These are phyloP conservation scores for Cordyceps javanica DNA, from an alignment of 2,329 filamentous ascomycete species.

Conservation along the genomic window DNA sequence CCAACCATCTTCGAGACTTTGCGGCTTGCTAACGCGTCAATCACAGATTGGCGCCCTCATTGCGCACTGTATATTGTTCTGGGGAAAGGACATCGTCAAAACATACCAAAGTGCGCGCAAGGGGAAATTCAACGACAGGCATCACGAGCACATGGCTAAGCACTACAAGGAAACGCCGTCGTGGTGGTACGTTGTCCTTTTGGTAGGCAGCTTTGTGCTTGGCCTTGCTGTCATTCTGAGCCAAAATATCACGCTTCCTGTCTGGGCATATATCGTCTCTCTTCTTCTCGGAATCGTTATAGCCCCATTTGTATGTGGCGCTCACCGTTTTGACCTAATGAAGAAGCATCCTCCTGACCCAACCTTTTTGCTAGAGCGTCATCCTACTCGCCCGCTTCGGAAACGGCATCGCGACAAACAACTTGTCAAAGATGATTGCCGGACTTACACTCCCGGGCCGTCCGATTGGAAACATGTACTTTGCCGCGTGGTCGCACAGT, in stretches of 20 bases:
- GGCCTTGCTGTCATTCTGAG: conserved; percentile 40
- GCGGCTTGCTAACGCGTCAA: not conserved
- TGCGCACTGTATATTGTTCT: conserved; percentile 47
- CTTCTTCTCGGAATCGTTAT: conserved; percentile 39
- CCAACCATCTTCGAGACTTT: too few relatives aligned
- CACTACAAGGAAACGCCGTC: conserved; percentile 45
- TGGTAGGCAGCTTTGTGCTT: conserved; percentile 38
- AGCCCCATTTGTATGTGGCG: conserved; percentile 39
- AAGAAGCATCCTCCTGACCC: too few relatives aligned
- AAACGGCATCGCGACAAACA: conserved; percentile 53
- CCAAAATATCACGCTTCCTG: conserved; percentile 39
- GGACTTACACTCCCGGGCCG: conserved; percentile 44
- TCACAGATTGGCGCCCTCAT: conserved; percentile 49
- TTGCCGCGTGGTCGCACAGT: conserved; percentile 53
- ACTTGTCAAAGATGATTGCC: conserved; percentile 51
- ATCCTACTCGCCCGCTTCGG: conserved; percentile 47
- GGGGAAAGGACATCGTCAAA: conserved; percentile 44
- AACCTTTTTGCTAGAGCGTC: conserved; percentile 34
- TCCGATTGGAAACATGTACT: conserved; percentile 52
- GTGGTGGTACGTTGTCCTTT: conserved; percentile 41
- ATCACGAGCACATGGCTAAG: conserved; percentile 46
- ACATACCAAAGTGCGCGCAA: conserved; percentile 41
- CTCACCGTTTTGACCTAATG: not conserved
- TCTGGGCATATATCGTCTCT: conserved; percentile 41
- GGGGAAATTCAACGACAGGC: conserved; percentile 41